Conservation (phyloP, 768 basidiomycete species). For the Agrocybe praecox region DNA sequence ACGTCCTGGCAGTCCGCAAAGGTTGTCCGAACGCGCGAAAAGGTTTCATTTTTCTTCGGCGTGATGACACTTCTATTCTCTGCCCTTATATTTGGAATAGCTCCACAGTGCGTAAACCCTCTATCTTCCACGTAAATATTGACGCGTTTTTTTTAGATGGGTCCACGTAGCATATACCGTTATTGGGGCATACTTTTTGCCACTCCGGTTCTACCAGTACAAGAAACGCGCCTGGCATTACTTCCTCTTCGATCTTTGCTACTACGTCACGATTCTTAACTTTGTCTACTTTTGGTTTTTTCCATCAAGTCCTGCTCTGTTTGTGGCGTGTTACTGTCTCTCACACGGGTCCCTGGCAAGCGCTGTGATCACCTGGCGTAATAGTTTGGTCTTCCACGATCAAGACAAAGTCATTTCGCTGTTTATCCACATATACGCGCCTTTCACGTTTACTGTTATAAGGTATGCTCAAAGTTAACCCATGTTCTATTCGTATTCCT, state of each 20-base stretch:
- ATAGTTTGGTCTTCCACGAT: slow-evolving; percentile 97
- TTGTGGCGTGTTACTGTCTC: slow-evolving; percentile 91
- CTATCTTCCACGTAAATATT: background rate
- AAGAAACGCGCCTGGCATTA: slow-evolving; percentile 95
- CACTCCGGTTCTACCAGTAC: slow-evolving; percentile 82
- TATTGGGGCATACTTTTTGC: slow-evolving; percentile 77
- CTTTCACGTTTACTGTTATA: slow-evolving; percentile 90
- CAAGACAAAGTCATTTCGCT: slow-evolving; percentile 94
- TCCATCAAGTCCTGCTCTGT: slow-evolving; percentile 75
- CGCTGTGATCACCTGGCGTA: slow-evolving; percentile 98
- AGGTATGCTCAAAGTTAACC: slow-evolving; percentile 47
- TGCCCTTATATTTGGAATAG: slow-evolving; percentile 85
- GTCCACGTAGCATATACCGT: slow-evolving; percentile 86
- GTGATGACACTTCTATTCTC: slow-evolving; percentile 89
- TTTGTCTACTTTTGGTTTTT: slow-evolving; percentile 91
- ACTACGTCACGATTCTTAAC: slow-evolving; percentile 91
- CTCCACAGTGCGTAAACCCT: slow-evolving; percentile 69
- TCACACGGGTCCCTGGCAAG: slow-evolving; percentile 90
- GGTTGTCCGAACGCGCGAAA: slow-evolving; percentile 79
- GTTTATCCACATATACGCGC: slow-evolving; percentile 94
- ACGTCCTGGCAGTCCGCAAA: slow-evolving; percentile 93
- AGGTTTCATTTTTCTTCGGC: slow-evolving; percentile 90
- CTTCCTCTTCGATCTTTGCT: slow-evolving; percentile 92
- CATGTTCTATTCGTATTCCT: background rate
- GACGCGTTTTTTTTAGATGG: slow-evolving; percentile 54